Conservation (phyloP, 1,139 yeast genomes). For the Kazachstania sp. region DNA sequence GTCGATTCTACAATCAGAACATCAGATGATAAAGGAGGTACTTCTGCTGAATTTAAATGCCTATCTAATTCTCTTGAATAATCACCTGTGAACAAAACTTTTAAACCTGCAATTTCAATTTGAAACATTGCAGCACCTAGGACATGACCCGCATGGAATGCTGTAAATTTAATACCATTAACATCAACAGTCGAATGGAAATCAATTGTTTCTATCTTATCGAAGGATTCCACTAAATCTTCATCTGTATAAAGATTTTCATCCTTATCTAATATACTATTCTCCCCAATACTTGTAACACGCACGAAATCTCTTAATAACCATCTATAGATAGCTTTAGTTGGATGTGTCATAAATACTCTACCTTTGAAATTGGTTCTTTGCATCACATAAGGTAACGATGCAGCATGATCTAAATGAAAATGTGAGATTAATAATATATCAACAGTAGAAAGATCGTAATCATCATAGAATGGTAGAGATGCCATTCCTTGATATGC, state of each 20-base stretch:
- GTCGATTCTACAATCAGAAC: constrained; percentile 90
- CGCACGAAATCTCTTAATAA: constrained; percentile 85
- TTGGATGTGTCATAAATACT: constrained; percentile 98
- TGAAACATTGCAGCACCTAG: constrained; percentile 98
- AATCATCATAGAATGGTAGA: constrained; percentile 90
- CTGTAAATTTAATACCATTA: constrained; percentile 83
- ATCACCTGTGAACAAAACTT: constrained; percentile 88
- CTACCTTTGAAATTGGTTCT: constrained; percentile 90
- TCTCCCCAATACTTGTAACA: constrained; percentile 67
- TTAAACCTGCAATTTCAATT: constrained; percentile 87
- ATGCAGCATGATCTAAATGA: constrained; percentile 96
- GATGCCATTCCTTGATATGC: constrained; percentile 86
- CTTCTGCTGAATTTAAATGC: constrained; percentile 90
- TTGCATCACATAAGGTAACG: constrained; percentile 95
- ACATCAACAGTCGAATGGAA: constrained; percentile 93
- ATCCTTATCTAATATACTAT: constrained; percentile 34
- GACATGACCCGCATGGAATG: constrained; percentile 98
- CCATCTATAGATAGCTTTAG: constrained; percentile 97
- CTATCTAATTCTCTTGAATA: constrained; percentile 93
- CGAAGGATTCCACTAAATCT: constrained; percentile 80
- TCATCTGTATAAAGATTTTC: constrained; percentile 78
- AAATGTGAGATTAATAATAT: constrained; percentile 83
- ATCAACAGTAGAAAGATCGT: constrained; percentile 81
- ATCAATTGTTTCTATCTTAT: constrained; percentile 85
- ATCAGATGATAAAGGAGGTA: constrained; percentile 86